Evolutionary conservation across 208 protist species (phyloP), one percentile per base, ranked within the genome.

Genomic region (Acanthamoeba royreba): DNA sequence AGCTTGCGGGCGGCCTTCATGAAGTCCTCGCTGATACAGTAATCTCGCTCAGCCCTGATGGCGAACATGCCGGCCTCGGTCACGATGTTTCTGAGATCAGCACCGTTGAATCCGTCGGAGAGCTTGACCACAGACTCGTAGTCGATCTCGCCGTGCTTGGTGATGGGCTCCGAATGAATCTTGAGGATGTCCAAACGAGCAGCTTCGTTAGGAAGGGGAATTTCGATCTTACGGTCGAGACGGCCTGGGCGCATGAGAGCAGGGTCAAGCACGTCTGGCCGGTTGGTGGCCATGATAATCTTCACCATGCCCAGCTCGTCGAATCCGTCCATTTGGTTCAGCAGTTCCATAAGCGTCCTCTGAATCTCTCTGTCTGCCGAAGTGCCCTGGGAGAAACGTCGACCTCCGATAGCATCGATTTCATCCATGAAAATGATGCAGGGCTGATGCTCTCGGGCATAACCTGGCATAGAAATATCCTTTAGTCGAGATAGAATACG

Each of bases 391-490:
- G 98, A 97, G 74, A 97, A 97, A 53, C 97, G 96, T 13, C 97
- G 97, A 40, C 98, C 98, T 87, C 99, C 99, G 83, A 99, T 99
- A 31, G 99, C 99, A 95, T 99, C 99, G 38, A 99, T 98, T 97
- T 99, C 99, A 95, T 99, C 99, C 95, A 99, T 99, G 96, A 99
- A 99, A 94, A 99, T 99, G 90, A 99, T 99, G 95, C 98, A 99
- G 81, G 99, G 98, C 97, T 99, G 99, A 96, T 99, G n/a, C n/a
- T n/a, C n/a, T n/a, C n/a, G n/a, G n/a, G n/a, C 99, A n/a, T n/a
- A n/a, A n/a, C n/a, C n/a, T n/a, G n/a, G n/a, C n/a, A n/a, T n/a
- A n/a, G n/a, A n/a, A n/a, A n/a, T n/a, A n/a, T n/a, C n/a, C n/a
- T n/a, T n/a, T n/a, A n/a, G n/a, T n/a, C n/a, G n/a, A n/a, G n/a